phyloP scores from a whole-genome alignment of 441 rosid species.

The Viola pubescens region DNA sequence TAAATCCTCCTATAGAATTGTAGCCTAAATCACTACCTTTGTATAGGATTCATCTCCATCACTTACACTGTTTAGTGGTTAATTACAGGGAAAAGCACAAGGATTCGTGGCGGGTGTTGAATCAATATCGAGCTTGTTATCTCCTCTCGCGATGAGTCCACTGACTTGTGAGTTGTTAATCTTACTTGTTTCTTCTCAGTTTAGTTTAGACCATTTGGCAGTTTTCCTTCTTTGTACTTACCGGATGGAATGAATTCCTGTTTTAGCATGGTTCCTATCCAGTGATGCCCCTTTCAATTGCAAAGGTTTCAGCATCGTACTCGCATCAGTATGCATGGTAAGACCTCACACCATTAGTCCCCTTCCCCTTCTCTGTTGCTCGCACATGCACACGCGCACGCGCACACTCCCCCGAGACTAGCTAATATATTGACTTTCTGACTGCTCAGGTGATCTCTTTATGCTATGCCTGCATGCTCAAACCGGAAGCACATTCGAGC shows the following conservation, averaged over 20 bases:
- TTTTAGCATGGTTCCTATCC: constrained; percentile 44
- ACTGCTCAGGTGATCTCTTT: constrained; percentile 31
- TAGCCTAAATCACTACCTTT: neutral
- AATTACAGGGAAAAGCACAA: constrained; percentile 46
- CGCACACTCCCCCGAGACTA: neutral
- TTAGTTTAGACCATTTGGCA: neutral
- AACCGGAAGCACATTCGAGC: constrained; percentile 11
- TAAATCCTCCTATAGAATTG: too few species aligned
- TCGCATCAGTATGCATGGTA: constrained; percentile 46
- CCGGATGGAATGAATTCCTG: neutral
- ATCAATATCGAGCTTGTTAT: constrained; percentile 41
- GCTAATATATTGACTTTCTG: neutral
- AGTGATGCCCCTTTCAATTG: constrained; percentile 39
- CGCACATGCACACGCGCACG: too few species aligned
- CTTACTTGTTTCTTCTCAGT: neutral
- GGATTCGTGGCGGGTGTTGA: constrained; percentile 52
- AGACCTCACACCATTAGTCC: neutral
- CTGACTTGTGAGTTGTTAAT: constrained; percentile 35
- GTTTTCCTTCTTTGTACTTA: too few species aligned
- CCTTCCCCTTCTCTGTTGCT: neutral
- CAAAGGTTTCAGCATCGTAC: constrained; percentile 50
- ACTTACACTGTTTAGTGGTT: neutral
- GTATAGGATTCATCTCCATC: neutral
- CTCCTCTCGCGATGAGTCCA: constrained; percentile 52
- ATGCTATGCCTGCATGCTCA: constrained; percentile 31